A percentile compares a stretch with the other conserved stretches of the same genome.
These are phyloP conservation scores for Begonia peltatifolia DNA, from an alignment of 306 rosid species.

Conservation along the genomic window DNA sequence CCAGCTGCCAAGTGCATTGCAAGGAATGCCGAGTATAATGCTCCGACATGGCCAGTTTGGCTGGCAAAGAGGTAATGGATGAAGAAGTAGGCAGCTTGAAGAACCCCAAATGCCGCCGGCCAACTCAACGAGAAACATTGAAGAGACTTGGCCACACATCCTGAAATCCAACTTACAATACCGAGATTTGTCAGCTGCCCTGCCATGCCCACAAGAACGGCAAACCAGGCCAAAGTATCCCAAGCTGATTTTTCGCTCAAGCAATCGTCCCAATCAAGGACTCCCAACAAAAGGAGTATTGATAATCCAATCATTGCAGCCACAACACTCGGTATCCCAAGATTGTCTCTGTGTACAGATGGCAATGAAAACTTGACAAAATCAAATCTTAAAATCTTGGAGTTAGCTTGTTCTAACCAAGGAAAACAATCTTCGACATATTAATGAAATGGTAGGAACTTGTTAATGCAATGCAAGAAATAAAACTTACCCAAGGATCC, in stretches of 20 bases:
- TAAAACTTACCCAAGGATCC: conserved; percentile 79
- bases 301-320: conserved; percentile 94
- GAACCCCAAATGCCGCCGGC: conserved; percentile 71
- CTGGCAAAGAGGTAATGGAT: conserved; percentile 98
- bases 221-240: conserved; percentile 98
- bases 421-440: no score
- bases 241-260: conserved; percentile 86
- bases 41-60: conserved; percentile 96
- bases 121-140: conserved; percentile 63
- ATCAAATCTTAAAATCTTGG: no score
- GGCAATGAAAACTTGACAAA: no score
- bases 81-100: conserved; percentile 77
- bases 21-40: conserved; percentile 80
- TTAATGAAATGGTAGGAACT: no score
- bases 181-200: conserved; percentile 83
- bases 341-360: conserved; percentile 40
- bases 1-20: conserved; percentile 97
- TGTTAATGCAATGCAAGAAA: neutral
- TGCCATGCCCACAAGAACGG: conserved; percentile 91
- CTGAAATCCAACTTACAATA: conserved; percentile 78
- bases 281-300: conserved; percentile 64
- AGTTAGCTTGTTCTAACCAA: no score
- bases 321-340: conserved; percentile 71
- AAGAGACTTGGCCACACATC: conserved; percentile 48
- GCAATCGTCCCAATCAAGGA: conserved; percentile 91